phyloP scores from a whole-genome alignment of 306 rosid genomes.

The Luffa aegyptiaca region DNA sequence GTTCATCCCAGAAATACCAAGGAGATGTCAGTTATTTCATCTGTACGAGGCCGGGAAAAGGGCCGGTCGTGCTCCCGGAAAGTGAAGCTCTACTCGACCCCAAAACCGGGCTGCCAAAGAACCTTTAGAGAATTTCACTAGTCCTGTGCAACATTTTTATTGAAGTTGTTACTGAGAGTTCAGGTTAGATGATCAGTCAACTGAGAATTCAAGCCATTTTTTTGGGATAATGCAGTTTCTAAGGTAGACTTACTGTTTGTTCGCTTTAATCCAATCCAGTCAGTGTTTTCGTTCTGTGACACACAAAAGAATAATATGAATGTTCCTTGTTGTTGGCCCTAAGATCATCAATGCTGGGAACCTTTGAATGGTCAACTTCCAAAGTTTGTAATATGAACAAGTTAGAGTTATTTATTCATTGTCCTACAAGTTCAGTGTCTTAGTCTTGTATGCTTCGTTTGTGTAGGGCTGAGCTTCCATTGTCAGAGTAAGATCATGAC shows the following conservation, averaged over 20 bases:
- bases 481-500: neutral
- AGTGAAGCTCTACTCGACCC: conserved; percentile 64
- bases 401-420: neutral
- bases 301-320: neutral
- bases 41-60: conserved; percentile 91
- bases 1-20: conserved; percentile 53
- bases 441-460: neutral
- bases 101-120: conserved; percentile 76
- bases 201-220: conserved; percentile 12
- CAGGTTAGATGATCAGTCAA: conserved; percentile 1
- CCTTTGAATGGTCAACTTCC: neutral
- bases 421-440: neutral
- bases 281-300: neutral
- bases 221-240: conserved; percentile 21
- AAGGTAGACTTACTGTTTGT: neutral
- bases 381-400: neutral
- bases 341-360: neutral
- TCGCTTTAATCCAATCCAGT: neutral
- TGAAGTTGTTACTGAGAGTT: neutral
- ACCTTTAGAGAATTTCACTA: conserved; percentile 11
- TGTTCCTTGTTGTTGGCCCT: neutral
- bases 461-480: neutral
- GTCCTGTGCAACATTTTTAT: conserved; percentile 16
- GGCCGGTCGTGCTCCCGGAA: conserved; percentile 74
- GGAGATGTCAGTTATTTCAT: conserved; percentile 94